Conservation (phyloP, 1,284 basidiomycete species). For the Anthracocystis setariae region DNA sequence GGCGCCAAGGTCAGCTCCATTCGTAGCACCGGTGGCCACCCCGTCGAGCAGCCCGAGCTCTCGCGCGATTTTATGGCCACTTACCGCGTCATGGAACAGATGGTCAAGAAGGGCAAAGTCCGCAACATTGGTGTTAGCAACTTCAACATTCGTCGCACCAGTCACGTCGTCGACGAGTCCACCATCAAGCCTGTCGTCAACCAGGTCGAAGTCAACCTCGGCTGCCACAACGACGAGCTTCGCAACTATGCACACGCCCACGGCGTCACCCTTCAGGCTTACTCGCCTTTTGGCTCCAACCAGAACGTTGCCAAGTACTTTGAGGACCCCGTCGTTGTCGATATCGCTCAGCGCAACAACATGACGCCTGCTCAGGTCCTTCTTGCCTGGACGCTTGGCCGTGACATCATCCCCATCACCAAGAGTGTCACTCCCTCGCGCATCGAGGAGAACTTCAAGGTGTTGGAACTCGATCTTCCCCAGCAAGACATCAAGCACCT, state of each 20-base stretch:
- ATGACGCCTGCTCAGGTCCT: conserved; percentile 60
- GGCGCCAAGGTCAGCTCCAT: conserved; percentile 51
- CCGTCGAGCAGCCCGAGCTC: conserved; percentile 77
- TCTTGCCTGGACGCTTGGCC: conserved; percentile 54
- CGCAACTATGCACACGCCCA: conserved; percentile 74
- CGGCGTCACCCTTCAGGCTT: conserved; percentile 56
- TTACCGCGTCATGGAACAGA: conserved; percentile 60
- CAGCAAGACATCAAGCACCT: conserved; percentile 58
- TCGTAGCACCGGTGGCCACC: conserved; percentile 63
- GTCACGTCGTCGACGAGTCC: conserved; percentile 44
- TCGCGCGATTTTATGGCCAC: conserved; percentile 56
- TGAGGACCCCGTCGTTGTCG: conserved; percentile 50
- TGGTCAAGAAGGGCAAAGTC: conserved; percentile 64
- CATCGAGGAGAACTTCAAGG: conserved; percentile 58
- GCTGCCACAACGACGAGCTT: conserved; percentile 78
- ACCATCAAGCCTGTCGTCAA: conserved; percentile 58
- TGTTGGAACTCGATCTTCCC: conserved; percentile 41
- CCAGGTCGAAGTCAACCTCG: conserved; percentile 64
- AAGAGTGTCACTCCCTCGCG: conserved; percentile 49
- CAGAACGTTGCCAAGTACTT: conserved; percentile 53
- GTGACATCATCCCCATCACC: conserved; percentile 57
- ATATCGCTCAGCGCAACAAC: conserved; percentile 57
- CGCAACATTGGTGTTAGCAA: conserved; percentile 74
- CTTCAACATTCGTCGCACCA: conserved; percentile 62
- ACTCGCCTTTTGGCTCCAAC: conserved; percentile 58